Conservation (phyloP, 1,284 basidiomycete species). For the Rhodotorula sp. region DNA sequence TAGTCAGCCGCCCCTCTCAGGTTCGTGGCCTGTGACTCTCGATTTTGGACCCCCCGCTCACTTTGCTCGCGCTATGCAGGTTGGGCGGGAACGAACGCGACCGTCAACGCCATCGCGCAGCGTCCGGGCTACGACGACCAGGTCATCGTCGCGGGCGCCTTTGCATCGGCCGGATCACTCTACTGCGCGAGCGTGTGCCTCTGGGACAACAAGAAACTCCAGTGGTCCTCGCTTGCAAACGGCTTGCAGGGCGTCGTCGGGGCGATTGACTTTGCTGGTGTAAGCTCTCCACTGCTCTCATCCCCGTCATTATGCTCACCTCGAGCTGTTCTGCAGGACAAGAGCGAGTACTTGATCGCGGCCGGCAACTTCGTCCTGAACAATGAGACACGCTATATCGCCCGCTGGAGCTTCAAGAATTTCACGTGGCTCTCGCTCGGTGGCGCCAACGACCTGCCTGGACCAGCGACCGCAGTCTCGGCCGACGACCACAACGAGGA, state of each 20-base stretch:
- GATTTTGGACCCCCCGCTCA: background rate
- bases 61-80: constrained; percentile 1
- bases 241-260: constrained; percentile 80
- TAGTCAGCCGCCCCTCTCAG: constrained; percentile 11
- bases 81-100: constrained; percentile 56
- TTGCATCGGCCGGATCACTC: constrained; percentile 72
- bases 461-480: constrained; percentile 82
- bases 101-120: constrained; percentile 70
- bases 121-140: constrained; percentile 62
- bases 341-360: constrained; percentile 44
- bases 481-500: constrained; percentile 76
- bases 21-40: background rate
- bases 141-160: constrained; percentile 81
- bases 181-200: constrained; percentile 76
- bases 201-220: constrained; percentile 63
- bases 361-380: constrained; percentile 68
- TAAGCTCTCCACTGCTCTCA: constrained; percentile 53
- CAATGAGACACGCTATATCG: constrained; percentile 64
- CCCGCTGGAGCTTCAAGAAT: constrained; percentile 66
- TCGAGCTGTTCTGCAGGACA: constrained; percentile 48
- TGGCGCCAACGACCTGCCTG: constrained; percentile 63
- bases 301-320: background rate
- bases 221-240: constrained; percentile 77
- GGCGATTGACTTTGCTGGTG: constrained; percentile 74
- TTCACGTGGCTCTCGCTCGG: constrained; percentile 74